Percentiles rank a stretch among this genome's conserved stretches.
These are phyloP conservation scores for Rhodofomes roseus DNA, from an alignment of 1,284 basidiomycete species.

Conservation along the genomic window DNA sequence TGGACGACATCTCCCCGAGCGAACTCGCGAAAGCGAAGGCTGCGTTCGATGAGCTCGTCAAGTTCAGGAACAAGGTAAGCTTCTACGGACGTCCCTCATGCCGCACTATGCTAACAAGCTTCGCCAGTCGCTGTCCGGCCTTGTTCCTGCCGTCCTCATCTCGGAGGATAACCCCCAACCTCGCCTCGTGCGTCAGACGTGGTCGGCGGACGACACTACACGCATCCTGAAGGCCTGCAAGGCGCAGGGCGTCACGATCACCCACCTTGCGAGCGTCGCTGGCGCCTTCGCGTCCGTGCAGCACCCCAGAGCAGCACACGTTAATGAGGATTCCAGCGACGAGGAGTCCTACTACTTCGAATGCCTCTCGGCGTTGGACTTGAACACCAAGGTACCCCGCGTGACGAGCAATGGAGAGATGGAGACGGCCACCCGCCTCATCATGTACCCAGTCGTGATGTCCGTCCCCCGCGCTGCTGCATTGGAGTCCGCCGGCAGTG, in stretches of 20 bases:
- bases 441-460: background rate
- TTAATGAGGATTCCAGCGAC: background rate
- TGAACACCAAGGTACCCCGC: background rate
- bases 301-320: too few species aligned
- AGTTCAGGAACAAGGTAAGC: background rate
- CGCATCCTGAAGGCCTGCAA: constrained; percentile 1
- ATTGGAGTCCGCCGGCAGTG: background rate
- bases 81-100: background rate
- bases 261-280: background rate
- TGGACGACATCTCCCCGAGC: background rate
- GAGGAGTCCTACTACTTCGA: constrained; percentile 1
- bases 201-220: background rate
- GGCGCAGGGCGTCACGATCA: constrained; percentile 4
- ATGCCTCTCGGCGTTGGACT: background rate
- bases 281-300: background rate
- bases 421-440: background rate
- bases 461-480: background rate
- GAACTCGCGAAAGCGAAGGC: background rate
- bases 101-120: background rate
- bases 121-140: background rate
- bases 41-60: background rate
- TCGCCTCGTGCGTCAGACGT: background rate
- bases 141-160: background rate
- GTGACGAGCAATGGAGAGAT: background rate
- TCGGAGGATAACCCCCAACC: background rate